Evolutionary conservation across 2,329 filamentous ascomycete species (phyloP), one percentile per base, ranked within the genome.

Genomic region (Trichoderma sp.): DNA sequence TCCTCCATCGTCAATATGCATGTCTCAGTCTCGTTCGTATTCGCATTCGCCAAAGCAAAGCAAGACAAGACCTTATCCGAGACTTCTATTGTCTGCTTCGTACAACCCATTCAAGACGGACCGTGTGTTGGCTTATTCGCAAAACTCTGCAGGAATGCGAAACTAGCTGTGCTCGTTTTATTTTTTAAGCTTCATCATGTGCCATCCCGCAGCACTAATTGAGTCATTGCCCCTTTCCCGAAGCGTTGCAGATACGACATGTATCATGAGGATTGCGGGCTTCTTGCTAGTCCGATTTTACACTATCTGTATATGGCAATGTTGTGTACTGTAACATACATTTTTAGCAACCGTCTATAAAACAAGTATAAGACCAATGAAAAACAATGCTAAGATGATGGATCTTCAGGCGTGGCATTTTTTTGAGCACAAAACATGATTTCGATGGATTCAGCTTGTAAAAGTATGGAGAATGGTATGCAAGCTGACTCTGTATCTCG

Each of bases 1-100:
- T 43, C 52, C 62, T n/a, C 27, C 35, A 47, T 33, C 27, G 24
- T 35, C 33, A 33, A 35, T 52, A 7, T 13, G 56, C 27, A 55
- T 66, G 62, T 57, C 53, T 58, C 62, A 59, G n/a, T 31, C 37
- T 58, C 19, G n/a, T 59, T 67, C 64, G 64, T 67, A 67, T 67
- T 67, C 64, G 64, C 37, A 52, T 57, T 67, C 64, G 64, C 29
- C 56, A 65, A 57, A 31, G 10, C 11, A 37, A 53, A 35, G 16
- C 53, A 37, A 35, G 16, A 43, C 21, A 57, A 37, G 33, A 43
- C 13, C 14, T 19, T 35, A 67, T 67, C 37, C 64, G 64, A 67
- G 55, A 66, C 35, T 8, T 29, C 40, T 24, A 37, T 27, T 49
- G 64, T 67, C 64, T n/a, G 40, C 40, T n/a, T 43, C 40, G 16